Percentiles rank a stretch among this genome's conserved stretches.
Conservation (phyloP, 306 rosid species). For the Vachellia collinsii region DNA sequence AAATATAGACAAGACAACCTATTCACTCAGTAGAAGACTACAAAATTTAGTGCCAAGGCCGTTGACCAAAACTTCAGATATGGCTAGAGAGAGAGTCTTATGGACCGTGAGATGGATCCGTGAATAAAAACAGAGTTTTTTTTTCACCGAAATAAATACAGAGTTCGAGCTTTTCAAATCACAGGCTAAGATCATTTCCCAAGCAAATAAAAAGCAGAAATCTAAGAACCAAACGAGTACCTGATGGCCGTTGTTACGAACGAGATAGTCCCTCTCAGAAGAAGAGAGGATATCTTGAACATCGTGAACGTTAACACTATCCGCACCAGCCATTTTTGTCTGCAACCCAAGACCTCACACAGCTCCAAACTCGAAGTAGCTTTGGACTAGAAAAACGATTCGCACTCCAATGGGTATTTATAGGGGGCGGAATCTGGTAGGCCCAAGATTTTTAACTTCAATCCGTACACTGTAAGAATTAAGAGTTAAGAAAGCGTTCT, state of each 20-base stretch:
- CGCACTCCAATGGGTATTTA: no score
- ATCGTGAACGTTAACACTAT: conserved; percentile 33
- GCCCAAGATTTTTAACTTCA: no score
- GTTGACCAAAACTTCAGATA: not conserved
- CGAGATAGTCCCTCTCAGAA: conserved; percentile 55
- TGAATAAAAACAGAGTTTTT: not conserved
- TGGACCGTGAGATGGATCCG: not conserved
- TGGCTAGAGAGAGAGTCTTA: not conserved
- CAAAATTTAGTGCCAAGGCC: not conserved
- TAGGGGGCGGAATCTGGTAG: no score
- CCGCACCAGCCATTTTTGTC: conserved; percentile 31
- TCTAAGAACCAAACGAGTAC: conserved; percentile 27
- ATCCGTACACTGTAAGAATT: no score
- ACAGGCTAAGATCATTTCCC: no score
- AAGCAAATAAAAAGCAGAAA: not conserved
- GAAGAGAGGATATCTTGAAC: conserved; percentile 56
- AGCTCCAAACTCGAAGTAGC: no score
- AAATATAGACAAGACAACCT: not conserved
- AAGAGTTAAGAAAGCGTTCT: no score
- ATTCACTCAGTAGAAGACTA: not conserved
- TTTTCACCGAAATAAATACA: no score
- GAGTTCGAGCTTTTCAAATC: no score
- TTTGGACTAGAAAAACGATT: not conserved
- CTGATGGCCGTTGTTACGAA: conserved; percentile 66
- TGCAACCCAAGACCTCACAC: no score